Evolutionary conservation across 2,329 filamentous ascomycete species (phyloP).

Genomic region (Botrytis pseudocinerea): DNA sequence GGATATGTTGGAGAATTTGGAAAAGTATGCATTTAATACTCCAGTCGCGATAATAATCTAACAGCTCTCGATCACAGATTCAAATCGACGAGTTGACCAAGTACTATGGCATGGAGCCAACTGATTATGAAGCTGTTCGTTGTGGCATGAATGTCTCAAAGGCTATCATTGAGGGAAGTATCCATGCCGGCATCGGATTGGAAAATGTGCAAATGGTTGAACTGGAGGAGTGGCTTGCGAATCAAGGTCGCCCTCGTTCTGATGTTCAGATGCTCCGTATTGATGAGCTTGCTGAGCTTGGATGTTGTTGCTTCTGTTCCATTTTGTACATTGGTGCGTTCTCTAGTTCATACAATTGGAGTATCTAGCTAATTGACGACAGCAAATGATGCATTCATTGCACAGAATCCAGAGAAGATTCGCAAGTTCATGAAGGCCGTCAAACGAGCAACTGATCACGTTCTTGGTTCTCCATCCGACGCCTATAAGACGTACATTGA

Average conservation of each 20-base stretch:
- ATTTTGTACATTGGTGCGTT: constrained; percentile 70
- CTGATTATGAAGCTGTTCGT: constrained; percentile 73
- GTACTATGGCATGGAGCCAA: constrained; percentile 72
- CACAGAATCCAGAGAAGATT: constrained; percentile 65
- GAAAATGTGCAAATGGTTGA: constrained; percentile 86
- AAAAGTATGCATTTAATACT: constrained; percentile 47
- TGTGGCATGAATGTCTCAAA: constrained; percentile 82
- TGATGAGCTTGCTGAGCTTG: constrained; percentile 75
- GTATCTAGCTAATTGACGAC: background rate
- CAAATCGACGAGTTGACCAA: constrained; percentile 80
- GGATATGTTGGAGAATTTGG: constrained; percentile 81
- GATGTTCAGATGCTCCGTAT: constrained; percentile 82
- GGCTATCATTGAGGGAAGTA: constrained; percentile 70
- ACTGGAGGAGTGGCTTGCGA: constrained; percentile 71
- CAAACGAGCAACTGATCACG: constrained; percentile 72
- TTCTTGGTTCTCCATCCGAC: constrained; percentile 60
- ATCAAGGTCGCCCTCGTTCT: constrained; percentile 59
- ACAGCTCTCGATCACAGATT: constrained; percentile 50
- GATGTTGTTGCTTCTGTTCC: constrained; percentile 82
- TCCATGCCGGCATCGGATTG: constrained; percentile 74
- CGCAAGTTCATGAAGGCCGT: constrained; percentile 69
- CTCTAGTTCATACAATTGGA: background rate
- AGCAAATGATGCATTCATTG: constrained; percentile 66
- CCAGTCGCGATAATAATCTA: background rate
- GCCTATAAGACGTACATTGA: constrained; percentile 70